Percentiles rank a stretch among this genome's conserved stretches.
These are phyloP conservation scores for Ceratobasidium sp. DNA, from an alignment of 1,284 basidiomycete species.

Conservation along the genomic window DNA sequence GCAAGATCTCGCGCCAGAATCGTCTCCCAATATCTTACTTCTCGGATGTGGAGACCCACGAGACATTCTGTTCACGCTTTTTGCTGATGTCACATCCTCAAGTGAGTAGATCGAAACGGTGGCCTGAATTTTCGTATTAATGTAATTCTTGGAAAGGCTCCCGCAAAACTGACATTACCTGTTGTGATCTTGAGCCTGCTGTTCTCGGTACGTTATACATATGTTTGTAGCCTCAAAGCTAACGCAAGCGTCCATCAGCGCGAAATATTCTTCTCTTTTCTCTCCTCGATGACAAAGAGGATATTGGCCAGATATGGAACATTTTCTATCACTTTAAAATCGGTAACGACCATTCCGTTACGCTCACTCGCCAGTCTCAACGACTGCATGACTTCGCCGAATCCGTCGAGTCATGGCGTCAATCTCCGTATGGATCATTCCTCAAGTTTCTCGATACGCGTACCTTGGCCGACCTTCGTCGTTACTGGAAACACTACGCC, in stretches of 20 bases:
- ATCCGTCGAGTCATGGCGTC: conserved; percentile 63
- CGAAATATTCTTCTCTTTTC: conserved; percentile 26
- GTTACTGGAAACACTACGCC: conserved; percentile 63
- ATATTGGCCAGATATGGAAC: conserved; percentile 1
- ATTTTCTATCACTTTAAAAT: conserved; percentile 40
- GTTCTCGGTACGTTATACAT: not conserved
- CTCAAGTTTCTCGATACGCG: conserved; percentile 59
- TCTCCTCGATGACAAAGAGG: not conserved
- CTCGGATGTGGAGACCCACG: not conserved
- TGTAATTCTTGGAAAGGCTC: not conserved
- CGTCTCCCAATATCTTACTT: not conserved
- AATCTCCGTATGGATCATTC: conserved; percentile 61
- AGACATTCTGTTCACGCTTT: not conserved
- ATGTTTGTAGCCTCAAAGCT: not conserved
- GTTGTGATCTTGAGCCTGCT: not conserved
- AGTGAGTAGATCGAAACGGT: not conserved
- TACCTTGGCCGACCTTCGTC: conserved; percentile 63
- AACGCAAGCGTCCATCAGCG: not conserved
- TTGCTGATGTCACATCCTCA: not conserved
- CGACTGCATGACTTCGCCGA: conserved; percentile 61
- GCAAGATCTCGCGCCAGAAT: not conserved
- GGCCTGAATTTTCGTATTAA: not conserved
- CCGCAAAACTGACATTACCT: not conserved
- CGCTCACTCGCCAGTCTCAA: conserved; percentile 54
- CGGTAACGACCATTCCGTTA: not conserved